Evolutionary conservation across 768 basidiomycete genomes (phyloP), one percentile per base, ranked within the genome.

Genomic region (Lactarius trivialis): DNA sequence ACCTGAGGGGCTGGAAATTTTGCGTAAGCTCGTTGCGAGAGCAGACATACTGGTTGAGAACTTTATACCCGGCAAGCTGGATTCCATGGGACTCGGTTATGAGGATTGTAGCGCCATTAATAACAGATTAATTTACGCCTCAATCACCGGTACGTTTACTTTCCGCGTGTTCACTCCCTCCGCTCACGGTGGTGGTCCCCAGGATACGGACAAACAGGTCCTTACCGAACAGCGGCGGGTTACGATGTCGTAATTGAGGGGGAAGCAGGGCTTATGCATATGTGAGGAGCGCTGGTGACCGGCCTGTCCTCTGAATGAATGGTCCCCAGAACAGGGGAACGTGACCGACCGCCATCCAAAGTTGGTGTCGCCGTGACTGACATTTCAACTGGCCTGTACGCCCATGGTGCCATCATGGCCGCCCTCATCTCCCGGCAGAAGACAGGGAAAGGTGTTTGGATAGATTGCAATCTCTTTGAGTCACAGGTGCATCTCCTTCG

Each of bases 311-410:
- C 63, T 65, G 32, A 64, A 67, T 34, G 7, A n/a, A 24, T 19
- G 6, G 30, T 61, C 52, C 28, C 34, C 66, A 92, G 90, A 67
- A 98, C 94, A 17, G 94, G 94, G 55, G 95, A 96, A 74, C 80
- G 86, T 9, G 86, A 88, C 68, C 85, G 93, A 11, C 82, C 85
- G 17, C 95, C 94, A 4, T 86, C 83, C 70, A 97, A 98, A 74
- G 94, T 96, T n/a, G 95, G 95, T 9, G 94, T 97, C 30, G 94
- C 95, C 1, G 87, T 87, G 6, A 96, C 93, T 14, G 95, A 94
- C 74, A 82, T 94, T 57, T 85, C 91, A 51, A 93, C 89, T 26
- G 89, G 89, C 2, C 79, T 98, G 28, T 97, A 95, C 72, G 86
- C 93, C 6, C 93, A 96, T 58, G 91, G 92, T 0, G 93, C 93